Percentiles rank a stretch among this genome's conserved stretches.
Evolutionary conservation across 352 stramenopile genomes (phyloP).

Genomic region (Discostella stelligera): DNA sequence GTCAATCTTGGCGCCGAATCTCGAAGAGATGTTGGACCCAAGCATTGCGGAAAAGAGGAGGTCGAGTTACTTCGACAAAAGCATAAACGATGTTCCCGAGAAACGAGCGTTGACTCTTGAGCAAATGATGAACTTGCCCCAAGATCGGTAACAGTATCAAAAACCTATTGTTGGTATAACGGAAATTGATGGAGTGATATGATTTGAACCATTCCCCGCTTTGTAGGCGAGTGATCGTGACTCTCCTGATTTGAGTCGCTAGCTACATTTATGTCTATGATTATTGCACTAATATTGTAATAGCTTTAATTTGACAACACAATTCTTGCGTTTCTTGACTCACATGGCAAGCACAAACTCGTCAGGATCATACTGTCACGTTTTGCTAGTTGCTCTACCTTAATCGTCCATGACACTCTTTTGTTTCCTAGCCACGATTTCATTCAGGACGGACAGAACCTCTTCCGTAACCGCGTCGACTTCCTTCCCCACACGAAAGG

Average conservation of each 20-base stretch:
- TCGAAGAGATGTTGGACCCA: constrained; percentile 55
- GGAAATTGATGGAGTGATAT: neutral
- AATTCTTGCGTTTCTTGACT: no score
- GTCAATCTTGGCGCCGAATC: constrained; percentile 33
- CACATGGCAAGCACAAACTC: no score
- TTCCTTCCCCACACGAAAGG: constrained; percentile 75
- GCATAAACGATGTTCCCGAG: constrained; percentile 25
- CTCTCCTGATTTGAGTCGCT: no score
- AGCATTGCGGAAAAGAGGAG: constrained; percentile 50
- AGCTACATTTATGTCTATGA: no score
- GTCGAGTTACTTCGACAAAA: constrained; percentile 34
- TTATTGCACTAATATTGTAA: no score
- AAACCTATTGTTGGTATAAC: neutral
- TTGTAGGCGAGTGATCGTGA: no score
- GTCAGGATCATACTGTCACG: no score
- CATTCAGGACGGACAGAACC: constrained; percentile 56
- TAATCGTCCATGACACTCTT: constrained; percentile 73
- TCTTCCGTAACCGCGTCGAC: constrained; percentile 74
- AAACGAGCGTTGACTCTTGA: constrained; percentile 47
- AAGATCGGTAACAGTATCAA: constrained; percentile 18
- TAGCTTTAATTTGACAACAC: no score
- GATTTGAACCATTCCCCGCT: neutral
- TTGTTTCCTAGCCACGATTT: constrained; percentile 70
- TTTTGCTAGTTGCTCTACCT: no score
- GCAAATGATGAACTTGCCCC: constrained; percentile 55